Evolutionary conservation across 208 protist genomes (phyloP).

Genomic region (Leishmania aethiopica): DNA sequence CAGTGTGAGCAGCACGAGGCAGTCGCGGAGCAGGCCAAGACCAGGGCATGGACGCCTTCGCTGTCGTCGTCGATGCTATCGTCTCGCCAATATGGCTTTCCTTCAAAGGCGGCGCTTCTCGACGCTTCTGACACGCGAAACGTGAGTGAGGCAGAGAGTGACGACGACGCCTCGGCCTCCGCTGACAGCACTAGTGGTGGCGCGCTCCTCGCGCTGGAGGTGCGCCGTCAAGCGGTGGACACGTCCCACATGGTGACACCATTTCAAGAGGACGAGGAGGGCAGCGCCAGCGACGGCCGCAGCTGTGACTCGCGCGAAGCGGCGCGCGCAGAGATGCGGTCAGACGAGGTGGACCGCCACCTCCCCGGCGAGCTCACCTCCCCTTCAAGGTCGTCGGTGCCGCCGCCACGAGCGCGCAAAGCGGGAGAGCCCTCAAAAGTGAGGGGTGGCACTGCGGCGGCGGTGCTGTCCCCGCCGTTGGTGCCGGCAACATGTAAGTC

Average conservation of each 20-base stretch:
- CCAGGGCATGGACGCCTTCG: background rate
- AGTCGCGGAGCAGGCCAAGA: conserved; percentile 19
- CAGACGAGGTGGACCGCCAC: conserved; percentile 2
- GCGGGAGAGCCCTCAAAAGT: background rate
- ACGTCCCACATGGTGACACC: conserved; percentile 30
- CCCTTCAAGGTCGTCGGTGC: background rate
- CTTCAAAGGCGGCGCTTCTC: conserved; percentile 7
- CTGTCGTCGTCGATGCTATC: conserved; percentile 4
- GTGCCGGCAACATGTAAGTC: background rate
- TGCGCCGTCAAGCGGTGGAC: conserved; percentile 37
- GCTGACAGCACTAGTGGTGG: background rate
- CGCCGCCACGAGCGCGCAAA: background rate
- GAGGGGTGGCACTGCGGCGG: background rate
- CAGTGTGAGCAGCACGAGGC: conserved; percentile 70
- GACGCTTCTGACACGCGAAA: conserved; percentile 17
- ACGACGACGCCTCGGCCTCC: background rate
- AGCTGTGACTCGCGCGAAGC: conserved; percentile 3
- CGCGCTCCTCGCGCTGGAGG: conserved; percentile 31
- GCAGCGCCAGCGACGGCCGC: background rate
- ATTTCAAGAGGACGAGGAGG: conserved; percentile 25
- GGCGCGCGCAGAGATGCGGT: background rate
- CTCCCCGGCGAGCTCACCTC: background rate
- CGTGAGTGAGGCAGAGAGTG: background rate
- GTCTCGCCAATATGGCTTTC: background rate
- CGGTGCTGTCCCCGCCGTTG: background rate